Conservation (phyloP, 2,329 filamentous ascomycete species). For the Akanthomyces lecanii region DNA sequence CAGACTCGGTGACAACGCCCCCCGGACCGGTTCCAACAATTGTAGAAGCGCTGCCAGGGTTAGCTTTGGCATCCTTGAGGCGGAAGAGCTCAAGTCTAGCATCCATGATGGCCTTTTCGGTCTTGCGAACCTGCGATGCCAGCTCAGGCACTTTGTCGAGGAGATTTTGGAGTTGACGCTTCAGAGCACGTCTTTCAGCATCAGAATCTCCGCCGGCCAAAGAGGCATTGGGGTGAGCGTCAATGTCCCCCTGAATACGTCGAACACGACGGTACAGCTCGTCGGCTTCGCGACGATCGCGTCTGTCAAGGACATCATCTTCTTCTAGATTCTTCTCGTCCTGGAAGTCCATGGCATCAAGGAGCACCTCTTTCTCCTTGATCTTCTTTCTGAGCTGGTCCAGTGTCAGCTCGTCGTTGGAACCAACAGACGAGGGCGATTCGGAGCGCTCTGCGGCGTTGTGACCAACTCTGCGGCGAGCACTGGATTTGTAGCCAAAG, state of each 20-base stretch:
- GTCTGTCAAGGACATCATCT: slow-evolving; percentile 84
- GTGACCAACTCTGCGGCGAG: slow-evolving; percentile 71
- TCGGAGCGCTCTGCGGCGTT: slow-evolving; percentile 78
- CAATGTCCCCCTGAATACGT: slow-evolving; percentile 90
- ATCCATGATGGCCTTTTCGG: slow-evolving; percentile 90
- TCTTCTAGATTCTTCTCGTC: slow-evolving; percentile 88
- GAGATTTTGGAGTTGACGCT: slow-evolving; percentile 81
- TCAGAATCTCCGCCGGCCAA: slow-evolving; percentile 73
- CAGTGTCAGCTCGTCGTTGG: slow-evolving; percentile 75
- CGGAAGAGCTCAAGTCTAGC: slow-evolving; percentile 90
- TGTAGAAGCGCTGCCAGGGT: slow-evolving; percentile 73
- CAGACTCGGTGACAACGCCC: slow-evolving; percentile 84
- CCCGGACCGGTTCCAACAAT: slow-evolving; percentile 93
- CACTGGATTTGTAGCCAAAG: slow-evolving; percentile 88
- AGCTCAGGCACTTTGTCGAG: slow-evolving; percentile 89
- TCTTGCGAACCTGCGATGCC: slow-evolving; percentile 84
- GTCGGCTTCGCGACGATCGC: slow-evolving; percentile 87
- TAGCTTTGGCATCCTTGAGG: slow-evolving; percentile 84
- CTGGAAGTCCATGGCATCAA: slow-evolving; percentile 94
- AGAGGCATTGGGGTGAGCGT: slow-evolving; percentile 75
- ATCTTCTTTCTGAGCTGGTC: slow-evolving; percentile 92
- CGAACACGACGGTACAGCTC: slow-evolving; percentile 91
- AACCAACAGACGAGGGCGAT: slow-evolving; percentile 63
- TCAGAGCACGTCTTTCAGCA: slow-evolving; percentile 79
- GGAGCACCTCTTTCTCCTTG: slow-evolving; percentile 84